phyloP scores from a whole-genome alignment of 129 eudicot genomes.

The Lactuca sativa region DNA sequence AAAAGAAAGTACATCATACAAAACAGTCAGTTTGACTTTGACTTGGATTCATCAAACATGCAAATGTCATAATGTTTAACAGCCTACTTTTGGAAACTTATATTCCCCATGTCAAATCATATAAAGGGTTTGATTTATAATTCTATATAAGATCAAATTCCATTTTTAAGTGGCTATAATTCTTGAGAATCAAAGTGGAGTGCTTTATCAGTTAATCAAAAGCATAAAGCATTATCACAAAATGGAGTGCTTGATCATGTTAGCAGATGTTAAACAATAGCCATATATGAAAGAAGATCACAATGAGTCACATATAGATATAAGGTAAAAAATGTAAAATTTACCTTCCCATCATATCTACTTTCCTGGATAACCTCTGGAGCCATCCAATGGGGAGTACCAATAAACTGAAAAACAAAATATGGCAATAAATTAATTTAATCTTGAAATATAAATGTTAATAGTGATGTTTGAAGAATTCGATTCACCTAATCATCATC shows the following conservation, averaged over 20 bases:
- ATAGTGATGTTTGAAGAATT: too few relatives aligned
- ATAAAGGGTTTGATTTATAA: too few relatives aligned
- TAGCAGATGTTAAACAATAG: not conserved
- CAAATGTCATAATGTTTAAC: slow-evolving; percentile 6
- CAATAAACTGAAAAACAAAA: slow-evolving; percentile 69
- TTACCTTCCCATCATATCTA: slow-evolving; percentile 96
- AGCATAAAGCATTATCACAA: slow-evolving; percentile 9
- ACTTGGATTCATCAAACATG: not conserved
- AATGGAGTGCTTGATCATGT: slow-evolving; percentile 1
- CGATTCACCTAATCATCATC: too few relatives aligned
- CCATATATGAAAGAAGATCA: not conserved
- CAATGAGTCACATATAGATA: not conserved
- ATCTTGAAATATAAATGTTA: too few relatives aligned
- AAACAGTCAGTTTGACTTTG: not conserved
- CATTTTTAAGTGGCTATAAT: too few relatives aligned
- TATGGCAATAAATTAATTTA: slow-evolving; percentile 9
- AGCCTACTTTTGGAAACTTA: not conserved
- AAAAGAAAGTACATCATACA: slow-evolving; percentile 17
- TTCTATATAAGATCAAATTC: too few relatives aligned
- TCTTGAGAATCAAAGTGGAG: not conserved
- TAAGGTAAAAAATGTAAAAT: slow-evolving; percentile 4
- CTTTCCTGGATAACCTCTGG: slow-evolving; percentile 99
- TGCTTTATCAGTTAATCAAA: slow-evolving; percentile 7
- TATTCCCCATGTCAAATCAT: too few relatives aligned
- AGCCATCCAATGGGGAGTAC: slow-evolving; percentile 99